Evolutionary conservation across 108 stramenopile species (phyloP), one percentile per base, ranked within the genome.

Genomic region (Aurantiochytrium sp.): DNA sequence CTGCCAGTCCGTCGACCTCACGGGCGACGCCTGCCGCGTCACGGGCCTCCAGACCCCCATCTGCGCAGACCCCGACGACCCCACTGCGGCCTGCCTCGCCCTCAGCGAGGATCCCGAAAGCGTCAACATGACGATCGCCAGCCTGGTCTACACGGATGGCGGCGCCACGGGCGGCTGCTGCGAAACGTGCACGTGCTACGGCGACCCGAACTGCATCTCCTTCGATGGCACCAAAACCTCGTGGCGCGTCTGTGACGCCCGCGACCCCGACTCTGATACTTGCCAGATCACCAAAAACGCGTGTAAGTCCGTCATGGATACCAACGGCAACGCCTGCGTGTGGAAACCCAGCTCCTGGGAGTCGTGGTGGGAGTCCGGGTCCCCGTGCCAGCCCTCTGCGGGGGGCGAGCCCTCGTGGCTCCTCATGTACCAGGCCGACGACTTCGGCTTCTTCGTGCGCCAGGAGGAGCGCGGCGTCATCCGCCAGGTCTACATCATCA

Each of bases 391-490:
- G 73, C 73, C 73, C 6, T n/a, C 42, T 12, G 12, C 73, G 6
- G 45, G 24, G 6, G 73, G 42, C n/a, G 45, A 15, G 21, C 42
- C 39, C 15, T 41, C 73, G 19, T 81, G 73, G 73, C 73, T 81
- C 19, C 73, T 42, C 73, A 81, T 81, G 73, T 81, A 81, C 73
- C 39, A 81, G 45, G 73, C 73, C 39, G 73, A 81, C 24, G 45
- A 41, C 73, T 81, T 81, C 24, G 73, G 27, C 6, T 42, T 81
- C 4, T 81, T 22, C 8, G 45, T 81, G 21, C 73, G 73, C 0
- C 73, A 81, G 39, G 73, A 81, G 24, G 73, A 81, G 24, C 73
- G 73, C 30, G 73, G 73, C 30, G 73, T 81, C 73, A 81, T 81
- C 24, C 73, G 73, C 24, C 24, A 81, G 73, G 73, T 30, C 21